Conservation (phyloP, 2,329 filamentous ascomycete species). For the Epichloe typhina region DNA sequence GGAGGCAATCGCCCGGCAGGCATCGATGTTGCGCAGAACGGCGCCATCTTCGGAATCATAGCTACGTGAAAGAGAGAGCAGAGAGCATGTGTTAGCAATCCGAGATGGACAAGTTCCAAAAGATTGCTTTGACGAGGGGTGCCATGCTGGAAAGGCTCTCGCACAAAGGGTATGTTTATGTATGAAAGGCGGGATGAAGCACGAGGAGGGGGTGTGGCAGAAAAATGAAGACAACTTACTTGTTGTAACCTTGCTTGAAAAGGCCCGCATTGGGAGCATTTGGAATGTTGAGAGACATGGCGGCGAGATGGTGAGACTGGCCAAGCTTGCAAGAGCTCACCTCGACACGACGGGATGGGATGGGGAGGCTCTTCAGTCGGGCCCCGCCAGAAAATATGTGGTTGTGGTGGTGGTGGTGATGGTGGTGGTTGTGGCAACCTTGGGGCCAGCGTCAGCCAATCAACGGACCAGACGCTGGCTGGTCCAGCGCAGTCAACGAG, state of each 20-base stretch:
- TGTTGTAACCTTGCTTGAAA: constrained; percentile 95
- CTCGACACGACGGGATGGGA: constrained; percentile 1
- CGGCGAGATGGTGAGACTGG: constrained; percentile 9
- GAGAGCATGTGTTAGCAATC: constrained; percentile 1
- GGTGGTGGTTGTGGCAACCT: background rate
- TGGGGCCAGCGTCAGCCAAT: no score
- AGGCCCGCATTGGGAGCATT: constrained; percentile 84
- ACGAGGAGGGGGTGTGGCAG: constrained; percentile 8
- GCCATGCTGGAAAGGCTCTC: background rate
- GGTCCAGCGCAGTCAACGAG: no score
- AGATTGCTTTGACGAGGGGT: no score
- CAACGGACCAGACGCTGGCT: no score
- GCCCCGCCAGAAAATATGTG: constrained; percentile 2
- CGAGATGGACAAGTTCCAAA: background rate
- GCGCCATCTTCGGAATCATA: constrained; percentile 99
- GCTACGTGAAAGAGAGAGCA: constrained; percentile 37
- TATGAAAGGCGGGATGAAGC: background rate
- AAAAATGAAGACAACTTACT: constrained; percentile 41
- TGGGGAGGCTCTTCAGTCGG: background rate
- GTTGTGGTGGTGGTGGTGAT: background rate
- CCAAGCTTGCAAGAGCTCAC: constrained; percentile 9
- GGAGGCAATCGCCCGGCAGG: constrained; percentile 86
- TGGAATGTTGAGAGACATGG: constrained; percentile 93
- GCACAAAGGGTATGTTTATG: background rate
- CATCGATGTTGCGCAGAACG: constrained; percentile 95